Conservation (phyloP, 129 eudicot species). For the carrot (Daucus carota) region DNA sequence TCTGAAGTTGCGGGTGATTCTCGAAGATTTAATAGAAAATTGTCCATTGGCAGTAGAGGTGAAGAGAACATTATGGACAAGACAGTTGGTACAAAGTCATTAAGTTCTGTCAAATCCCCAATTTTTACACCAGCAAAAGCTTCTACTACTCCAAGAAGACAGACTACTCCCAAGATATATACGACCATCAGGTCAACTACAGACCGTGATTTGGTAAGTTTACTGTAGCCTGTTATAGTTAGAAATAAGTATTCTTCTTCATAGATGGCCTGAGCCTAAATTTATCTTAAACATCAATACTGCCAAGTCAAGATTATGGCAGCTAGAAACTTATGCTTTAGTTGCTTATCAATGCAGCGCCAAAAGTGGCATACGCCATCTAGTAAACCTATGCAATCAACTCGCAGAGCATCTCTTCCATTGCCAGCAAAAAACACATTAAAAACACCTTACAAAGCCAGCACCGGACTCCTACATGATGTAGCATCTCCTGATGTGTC, state of each 20-base stretch:
- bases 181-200: slow-evolving; percentile 20
- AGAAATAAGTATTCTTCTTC: not conserved
- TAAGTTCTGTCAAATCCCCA: slow-evolving; percentile 35
- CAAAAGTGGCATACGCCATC: slow-evolving; percentile 48
- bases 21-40: slow-evolving; percentile 29
- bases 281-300: not conserved
- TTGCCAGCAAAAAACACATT: slow-evolving; percentile 19
- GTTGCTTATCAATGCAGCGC: slow-evolving; percentile 34
- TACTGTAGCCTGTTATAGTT: not conserved
- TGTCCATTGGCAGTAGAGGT: slow-evolving; percentile 36
- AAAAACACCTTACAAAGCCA: slow-evolving; percentile 27
- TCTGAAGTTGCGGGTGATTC: slow-evolving; percentile 30
- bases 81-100: slow-evolving; percentile 31
- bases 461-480: slow-evolving; percentile 26
- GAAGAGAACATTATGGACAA: slow-evolving; percentile 31
- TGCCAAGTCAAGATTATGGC: not conserved
- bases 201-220: slow-evolving; percentile 50
- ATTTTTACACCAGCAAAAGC: slow-evolving; percentile 35
- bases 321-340: not conserved
- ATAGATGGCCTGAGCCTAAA: not conserved
- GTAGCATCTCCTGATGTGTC: slow-evolving; percentile 72
- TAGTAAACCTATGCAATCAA: slow-evolving; percentile 26
- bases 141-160: slow-evolving; percentile 43
- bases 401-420: slow-evolving; percentile 65
- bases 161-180: slow-evolving; percentile 42